Conservation (phyloP, 1,284 basidiomycete species). For the Irpex rosettiformis region DNA sequence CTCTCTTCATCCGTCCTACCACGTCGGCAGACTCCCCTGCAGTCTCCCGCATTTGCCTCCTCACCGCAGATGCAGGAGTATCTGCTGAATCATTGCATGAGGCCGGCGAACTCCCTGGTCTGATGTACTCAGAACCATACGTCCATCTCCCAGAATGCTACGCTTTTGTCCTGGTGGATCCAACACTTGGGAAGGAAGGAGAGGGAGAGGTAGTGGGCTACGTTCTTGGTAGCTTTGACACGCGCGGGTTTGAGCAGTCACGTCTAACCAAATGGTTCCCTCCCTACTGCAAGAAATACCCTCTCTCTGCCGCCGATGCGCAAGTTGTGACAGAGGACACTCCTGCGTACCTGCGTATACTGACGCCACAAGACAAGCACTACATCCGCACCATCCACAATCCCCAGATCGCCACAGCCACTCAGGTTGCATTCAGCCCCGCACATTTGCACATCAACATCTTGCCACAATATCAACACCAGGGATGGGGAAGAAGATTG, state of each 20-base stretch:
- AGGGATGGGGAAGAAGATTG: constrained; percentile 61
- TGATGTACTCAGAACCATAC: constrained; percentile 72
- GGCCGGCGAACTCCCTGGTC: constrained; percentile 58
- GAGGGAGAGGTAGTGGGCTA: constrained; percentile 52
- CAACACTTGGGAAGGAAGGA: constrained; percentile 21
- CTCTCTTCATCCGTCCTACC: constrained; percentile 47
- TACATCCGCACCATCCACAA: constrained; percentile 49
- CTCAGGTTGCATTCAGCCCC: constrained; percentile 50
- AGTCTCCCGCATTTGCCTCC: constrained; percentile 67
- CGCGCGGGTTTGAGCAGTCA: constrained; percentile 50
- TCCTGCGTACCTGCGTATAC: constrained; percentile 20
- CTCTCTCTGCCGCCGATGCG: constrained; percentile 21
- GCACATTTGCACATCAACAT: constrained; percentile 71
- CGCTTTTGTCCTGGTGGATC: constrained; percentile 70
- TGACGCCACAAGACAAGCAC: constrained; percentile 39
- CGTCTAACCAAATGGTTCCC: constrained; percentile 58
- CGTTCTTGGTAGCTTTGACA: constrained; percentile 57
- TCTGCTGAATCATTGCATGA: constrained; percentile 62
- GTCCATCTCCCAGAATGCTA: constrained; percentile 61
- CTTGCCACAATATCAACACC: constrained; percentile 52
- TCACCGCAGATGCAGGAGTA: constrained; percentile 67
- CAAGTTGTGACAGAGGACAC: constrained; percentile 5
- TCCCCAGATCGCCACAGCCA: constrained; percentile 42
- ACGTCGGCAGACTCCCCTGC: constrained; percentile 48
- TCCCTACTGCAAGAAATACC: constrained; percentile 48